These are phyloP conservation scores for Phlebiopsis gigantea DNA, from an alignment of 768 basidiomycete genomes.

Conservation along the genomic window DNA sequence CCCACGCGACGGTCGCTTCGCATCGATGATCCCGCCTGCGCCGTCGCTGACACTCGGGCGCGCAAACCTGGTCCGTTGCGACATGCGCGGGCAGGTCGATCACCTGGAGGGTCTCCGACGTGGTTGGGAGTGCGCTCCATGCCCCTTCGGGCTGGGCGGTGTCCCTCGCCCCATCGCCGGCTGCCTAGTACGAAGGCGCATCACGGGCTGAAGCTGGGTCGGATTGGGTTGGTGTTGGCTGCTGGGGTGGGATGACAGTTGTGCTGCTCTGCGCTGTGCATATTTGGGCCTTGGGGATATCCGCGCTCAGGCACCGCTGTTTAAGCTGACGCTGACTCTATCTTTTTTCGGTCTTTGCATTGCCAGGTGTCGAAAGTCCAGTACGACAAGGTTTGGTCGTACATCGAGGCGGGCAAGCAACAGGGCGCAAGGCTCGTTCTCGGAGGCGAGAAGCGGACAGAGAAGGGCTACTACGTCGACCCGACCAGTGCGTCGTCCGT, in stretches of 20 bases:
- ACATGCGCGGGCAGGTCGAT: background rate
- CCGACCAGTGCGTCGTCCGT: conserved; percentile 65
- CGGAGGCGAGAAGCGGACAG: conserved; percentile 74
- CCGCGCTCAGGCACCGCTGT: background rate
- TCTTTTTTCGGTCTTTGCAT: background rate
- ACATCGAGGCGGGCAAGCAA: conserved; percentile 80
- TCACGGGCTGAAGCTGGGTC: background rate
- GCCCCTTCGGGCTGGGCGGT: background rate
- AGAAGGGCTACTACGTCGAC: conserved; percentile 84
- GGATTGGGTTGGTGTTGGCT: background rate
- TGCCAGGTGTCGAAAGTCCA: conserved; percentile 73
- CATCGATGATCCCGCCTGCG: background rate
- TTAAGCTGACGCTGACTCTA: background rate
- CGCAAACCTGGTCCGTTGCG: background rate
- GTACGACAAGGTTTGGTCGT: conserved; percentile 81
- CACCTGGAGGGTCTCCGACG: too few species aligned
- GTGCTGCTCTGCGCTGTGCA: background rate
- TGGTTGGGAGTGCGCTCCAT: background rate
- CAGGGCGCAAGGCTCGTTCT: conserved; percentile 76
- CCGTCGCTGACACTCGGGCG: background rate
- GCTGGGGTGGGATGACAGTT: background rate
- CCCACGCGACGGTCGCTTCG: background rate
- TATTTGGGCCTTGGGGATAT: background rate
- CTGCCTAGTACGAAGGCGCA: background rate
- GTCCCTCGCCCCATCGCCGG: background rate